These are phyloP conservation scores for Trypanosomatidae sp. DNA, from an alignment of 208 protist genomes.

Conservation along the genomic window DNA sequence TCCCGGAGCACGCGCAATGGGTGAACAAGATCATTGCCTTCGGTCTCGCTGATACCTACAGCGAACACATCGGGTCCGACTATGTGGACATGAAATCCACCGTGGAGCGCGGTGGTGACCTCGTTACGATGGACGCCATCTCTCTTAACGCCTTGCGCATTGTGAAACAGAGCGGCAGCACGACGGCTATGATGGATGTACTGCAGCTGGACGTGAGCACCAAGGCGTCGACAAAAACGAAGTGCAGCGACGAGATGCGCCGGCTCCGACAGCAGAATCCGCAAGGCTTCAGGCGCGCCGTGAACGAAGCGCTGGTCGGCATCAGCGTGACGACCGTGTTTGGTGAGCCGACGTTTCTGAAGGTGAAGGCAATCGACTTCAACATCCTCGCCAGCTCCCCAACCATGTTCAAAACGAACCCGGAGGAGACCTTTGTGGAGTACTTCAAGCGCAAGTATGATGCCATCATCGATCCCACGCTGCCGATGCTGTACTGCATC, in stretches of 20 bases:
- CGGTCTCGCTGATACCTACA: constrained; percentile 19
- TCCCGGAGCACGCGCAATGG: constrained; percentile 19
- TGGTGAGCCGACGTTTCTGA: constrained; percentile 27
- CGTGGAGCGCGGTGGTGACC: constrained; percentile 7
- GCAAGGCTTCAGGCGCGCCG: constrained; percentile 6
- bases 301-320: constrained; percentile 14
- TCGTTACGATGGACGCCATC: constrained; percentile 39
- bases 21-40: constrained; percentile 33
- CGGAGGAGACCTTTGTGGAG: constrained; percentile 28
- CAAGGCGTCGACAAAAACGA: constrained; percentile 14
- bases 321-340: constrained; percentile 23
- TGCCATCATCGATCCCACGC: constrained; percentile 24
- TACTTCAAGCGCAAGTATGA: constrained; percentile 50
- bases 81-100: constrained; percentile 25
- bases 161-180: not conserved
- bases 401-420: constrained; percentile 19
- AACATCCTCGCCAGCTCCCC: constrained; percentile 12
- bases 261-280: constrained; percentile 3
- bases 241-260: constrained; percentile 15
- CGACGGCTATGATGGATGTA: constrained; percentile 21
- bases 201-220: constrained; percentile 40
- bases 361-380: constrained; percentile 29
- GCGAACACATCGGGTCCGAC: constrained; percentile 19
- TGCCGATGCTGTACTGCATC: constrained; percentile 27
- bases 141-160: constrained; percentile 28